Evolutionary conservation across 805 yeast genomes (phyloP).

Genomic region (Dipodascopsis uninucleata): DNA sequence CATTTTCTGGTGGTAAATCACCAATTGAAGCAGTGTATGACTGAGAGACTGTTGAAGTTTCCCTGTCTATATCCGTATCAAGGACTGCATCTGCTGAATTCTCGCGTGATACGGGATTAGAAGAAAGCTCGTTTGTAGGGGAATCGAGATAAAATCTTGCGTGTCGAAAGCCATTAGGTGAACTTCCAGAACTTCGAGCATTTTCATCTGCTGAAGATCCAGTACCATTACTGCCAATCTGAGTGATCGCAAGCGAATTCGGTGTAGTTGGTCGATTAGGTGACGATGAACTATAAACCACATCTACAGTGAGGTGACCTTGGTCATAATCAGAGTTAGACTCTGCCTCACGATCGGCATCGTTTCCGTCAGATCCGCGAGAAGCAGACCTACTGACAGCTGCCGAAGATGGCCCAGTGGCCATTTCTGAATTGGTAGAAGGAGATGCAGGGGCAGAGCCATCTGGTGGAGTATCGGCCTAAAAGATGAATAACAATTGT

Average conservation of each 20-base stretch:
- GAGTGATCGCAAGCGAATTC: no score
- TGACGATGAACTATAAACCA: no score
- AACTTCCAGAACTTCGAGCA: no score
- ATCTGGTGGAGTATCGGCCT: slow-evolving; percentile 17
- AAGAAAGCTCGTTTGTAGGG: slow-evolving; percentile 8
- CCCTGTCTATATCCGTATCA: neutral
- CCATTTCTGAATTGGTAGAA: slow-evolving; percentile 6
- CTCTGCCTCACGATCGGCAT: neutral
- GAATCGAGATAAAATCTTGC: slow-evolving; percentile 21
- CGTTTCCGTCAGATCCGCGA: slow-evolving; percentile 1
- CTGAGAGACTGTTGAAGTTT: neutral
- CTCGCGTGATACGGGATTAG: slow-evolving; percentile 24
- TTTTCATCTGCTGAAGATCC: no score
- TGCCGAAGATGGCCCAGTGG: slow-evolving; percentile 11
- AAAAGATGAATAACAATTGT: neutral
- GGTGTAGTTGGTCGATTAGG: no score
- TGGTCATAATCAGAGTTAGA: neutral
- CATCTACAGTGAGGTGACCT: no score
- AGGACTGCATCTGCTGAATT: slow-evolving; percentile 1
- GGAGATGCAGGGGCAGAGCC: slow-evolving; percentile 24
- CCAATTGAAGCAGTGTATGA: slow-evolving; percentile 23
- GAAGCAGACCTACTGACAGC: slow-evolving; percentile 9
- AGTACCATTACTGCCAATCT: no score
- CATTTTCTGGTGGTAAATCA: slow-evolving; percentile 30
- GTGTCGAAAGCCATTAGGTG: slow-evolving; percentile 1